phyloP scores from a whole-genome alignment of 192 early-diverging fungal species.

The Coemansia aciculifera region DNA sequence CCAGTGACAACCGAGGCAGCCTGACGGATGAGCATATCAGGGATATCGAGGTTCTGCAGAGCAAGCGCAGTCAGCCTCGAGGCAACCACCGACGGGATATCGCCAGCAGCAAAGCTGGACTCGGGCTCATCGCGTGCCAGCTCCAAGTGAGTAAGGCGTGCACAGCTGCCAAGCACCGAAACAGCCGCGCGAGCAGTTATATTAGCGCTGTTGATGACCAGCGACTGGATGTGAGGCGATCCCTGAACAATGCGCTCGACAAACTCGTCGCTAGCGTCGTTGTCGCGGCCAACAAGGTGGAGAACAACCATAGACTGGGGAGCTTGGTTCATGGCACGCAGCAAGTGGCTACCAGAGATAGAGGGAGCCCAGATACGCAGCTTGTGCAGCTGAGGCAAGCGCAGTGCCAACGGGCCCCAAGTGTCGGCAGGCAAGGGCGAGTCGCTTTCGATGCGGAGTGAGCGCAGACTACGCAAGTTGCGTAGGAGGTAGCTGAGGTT shows the following conservation, averaged over 20 bases:
- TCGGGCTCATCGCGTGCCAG: conserved; percentile 30
- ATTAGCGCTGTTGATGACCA: conserved; percentile 36
- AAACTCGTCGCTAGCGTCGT: conserved; percentile 31
- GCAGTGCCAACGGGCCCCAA: conserved; percentile 38
- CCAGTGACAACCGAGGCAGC: conserved; percentile 17
- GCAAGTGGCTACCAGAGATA: conserved; percentile 27
- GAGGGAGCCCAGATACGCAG: conserved; percentile 45
- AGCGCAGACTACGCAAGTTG: conserved; percentile 32
- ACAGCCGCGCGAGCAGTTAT: conserved; percentile 24
- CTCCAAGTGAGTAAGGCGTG: conserved; percentile 31
- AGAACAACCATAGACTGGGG: conserved; percentile 24
- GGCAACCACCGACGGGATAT: conserved; percentile 14
- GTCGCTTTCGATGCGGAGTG: conserved; percentile 46
- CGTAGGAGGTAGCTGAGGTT: conserved; percentile 37
- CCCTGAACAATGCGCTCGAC: conserved; percentile 17
- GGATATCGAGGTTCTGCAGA: conserved; percentile 32
- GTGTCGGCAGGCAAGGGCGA: conserved; percentile 30
- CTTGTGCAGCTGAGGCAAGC: conserved; percentile 24
- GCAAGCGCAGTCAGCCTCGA: conserved; percentile 24
- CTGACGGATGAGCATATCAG: conserved; percentile 20
- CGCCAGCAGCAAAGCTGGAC: neutral
- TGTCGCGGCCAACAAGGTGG: conserved; percentile 33
- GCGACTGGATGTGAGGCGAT: conserved; percentile 33
- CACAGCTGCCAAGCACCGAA: conserved; percentile 10
- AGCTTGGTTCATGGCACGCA: conserved; percentile 6